These are phyloP conservation scores for Raddia guianensis DNA, from an alignment of 176 grass and related monocot species.

Conservation along the genomic window DNA sequence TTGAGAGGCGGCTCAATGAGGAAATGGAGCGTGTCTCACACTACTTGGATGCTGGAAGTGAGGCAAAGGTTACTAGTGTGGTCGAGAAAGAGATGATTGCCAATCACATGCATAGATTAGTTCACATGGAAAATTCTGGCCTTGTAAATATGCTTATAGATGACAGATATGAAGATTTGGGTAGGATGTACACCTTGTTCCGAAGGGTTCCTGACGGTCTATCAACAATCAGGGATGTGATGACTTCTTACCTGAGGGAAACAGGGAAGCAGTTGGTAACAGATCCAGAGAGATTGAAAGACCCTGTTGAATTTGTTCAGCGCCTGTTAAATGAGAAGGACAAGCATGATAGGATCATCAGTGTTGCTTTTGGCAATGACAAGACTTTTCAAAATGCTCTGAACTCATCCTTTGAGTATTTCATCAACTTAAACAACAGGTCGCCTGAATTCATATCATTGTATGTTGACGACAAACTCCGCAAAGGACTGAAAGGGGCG, in stretches of 20 bases:
- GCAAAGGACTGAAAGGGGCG: slow-evolving; percentile 86
- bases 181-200: slow-evolving; percentile 87
- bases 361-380: slow-evolving; percentile 87
- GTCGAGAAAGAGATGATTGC: slow-evolving; percentile 97
- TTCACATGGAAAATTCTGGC: slow-evolving; percentile 90
- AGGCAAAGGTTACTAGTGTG: slow-evolving; percentile 87
- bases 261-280: slow-evolving; percentile 80
- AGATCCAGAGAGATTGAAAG: slow-evolving; percentile 89
- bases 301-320: slow-evolving; percentile 95
- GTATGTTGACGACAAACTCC: slow-evolving; percentile 93
- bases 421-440: slow-evolving; percentile 95
- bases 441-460: slow-evolving; percentile 97
- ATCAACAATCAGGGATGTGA: slow-evolving; percentile 72
- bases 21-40: slow-evolving; percentile 96
- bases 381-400: slow-evolving; percentile 97
- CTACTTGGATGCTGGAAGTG: slow-evolving; percentile 81
- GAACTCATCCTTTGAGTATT: slow-evolving; percentile 94
- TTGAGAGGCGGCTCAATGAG: slow-evolving; percentile 88
- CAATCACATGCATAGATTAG: slow-evolving; percentile 93
- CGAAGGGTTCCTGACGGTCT: slow-evolving; percentile 85
- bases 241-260: slow-evolving; percentile 89
- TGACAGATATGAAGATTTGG: slow-evolving; percentile 82
- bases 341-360: slow-evolving; percentile 95
- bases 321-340: slow-evolving; percentile 90
- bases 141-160: slow-evolving; percentile 95